Base-by-base conservation (phyloP, 768 basidiomycete species). In the Russula earlei region DNA sequence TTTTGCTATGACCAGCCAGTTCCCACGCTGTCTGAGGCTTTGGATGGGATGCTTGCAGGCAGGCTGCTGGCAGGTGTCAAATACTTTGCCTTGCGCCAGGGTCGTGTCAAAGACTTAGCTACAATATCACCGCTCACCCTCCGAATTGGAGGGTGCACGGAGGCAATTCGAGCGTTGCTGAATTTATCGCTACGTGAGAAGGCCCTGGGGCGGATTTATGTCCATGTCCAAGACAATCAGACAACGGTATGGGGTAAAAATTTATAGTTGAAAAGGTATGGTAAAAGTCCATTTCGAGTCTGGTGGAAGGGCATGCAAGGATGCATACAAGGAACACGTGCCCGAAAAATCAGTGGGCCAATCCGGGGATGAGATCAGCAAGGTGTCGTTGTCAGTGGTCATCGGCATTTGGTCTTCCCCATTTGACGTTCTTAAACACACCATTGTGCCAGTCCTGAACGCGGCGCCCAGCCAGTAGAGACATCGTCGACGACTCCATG, bases 401-500 rank as follows among this genome's bases (percentile, higher is more conserved):
- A 59, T 85, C 83, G 0, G 83, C 73, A 49, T 70, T 71, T 19
- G 74, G 73, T 40, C 61, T 71, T 1, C 83, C 85, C 83, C 83
- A 87, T 66, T 74, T 77, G 4, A 84, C 71, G 24, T 70, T 73
- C 54, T 77, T 72, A 14, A 68, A 69, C 5, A 74, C 72, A 34
- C 84, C 85, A 48, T 75, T 73, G 4, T 74, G 67, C 87, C 87
- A 89, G 24, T 82, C 77, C 62, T 81, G 70, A 24, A 84, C 84
- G 24, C 87, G 73, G n/a, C 82, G 76, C 19, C 74, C 74, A 6
- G 85, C 83, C 29, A 89, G 60, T 43, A 79, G 70, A 2, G 83
- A 81, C 79, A 87, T 86, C 5, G 87, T 88, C 33, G 85, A 87
- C 40, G 73, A 64, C 60, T 84, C 77, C 1, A 85, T 87, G 9